phyloP scores from a whole-genome alignment of 2,329 filamentous ascomycete species.

The Penicillium sp. region DNA sequence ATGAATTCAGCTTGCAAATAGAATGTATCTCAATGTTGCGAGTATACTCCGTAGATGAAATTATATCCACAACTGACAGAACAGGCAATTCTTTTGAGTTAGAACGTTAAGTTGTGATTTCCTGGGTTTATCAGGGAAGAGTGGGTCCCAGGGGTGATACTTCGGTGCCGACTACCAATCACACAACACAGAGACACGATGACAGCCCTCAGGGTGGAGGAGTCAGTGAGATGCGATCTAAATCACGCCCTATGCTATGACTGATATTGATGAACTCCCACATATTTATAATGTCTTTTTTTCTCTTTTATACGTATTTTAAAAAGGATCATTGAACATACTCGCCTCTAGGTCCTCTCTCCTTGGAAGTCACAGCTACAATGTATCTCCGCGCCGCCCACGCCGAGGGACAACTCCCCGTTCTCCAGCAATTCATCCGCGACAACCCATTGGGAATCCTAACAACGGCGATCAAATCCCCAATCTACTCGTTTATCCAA shows the following conservation, averaged over 20 bases:
- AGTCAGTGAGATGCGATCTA: neutral
- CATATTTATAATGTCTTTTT: neutral
- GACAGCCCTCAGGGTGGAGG: neutral
- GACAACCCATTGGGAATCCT: conserved; percentile 60
- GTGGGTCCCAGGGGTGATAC: neutral
- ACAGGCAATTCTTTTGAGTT: neutral
- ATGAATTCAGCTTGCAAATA: neutral
- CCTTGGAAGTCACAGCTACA: neutral
- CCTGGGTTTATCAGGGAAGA: neutral
- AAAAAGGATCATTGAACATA: neutral
- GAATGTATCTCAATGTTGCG: neutral
- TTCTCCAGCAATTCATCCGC: conserved; percentile 58
- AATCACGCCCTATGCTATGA: neutral
- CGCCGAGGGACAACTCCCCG: conserved; percentile 51
- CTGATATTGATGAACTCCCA: neutral
- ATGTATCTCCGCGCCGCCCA: conserved; percentile 61
- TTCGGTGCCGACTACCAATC: neutral
- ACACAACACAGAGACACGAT: neutral
- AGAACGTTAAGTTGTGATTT: neutral
- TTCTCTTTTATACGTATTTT: no score
- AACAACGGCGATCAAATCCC: conserved; percentile 46
- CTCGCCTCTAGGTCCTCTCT: neutral
- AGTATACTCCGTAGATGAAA: neutral
- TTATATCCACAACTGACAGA: neutral
- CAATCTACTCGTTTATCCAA: conserved; percentile 53